Evolutionary conservation across 257 asterid genomes (phyloP).

Genomic region (Jaltomata sinuosa): DNA sequence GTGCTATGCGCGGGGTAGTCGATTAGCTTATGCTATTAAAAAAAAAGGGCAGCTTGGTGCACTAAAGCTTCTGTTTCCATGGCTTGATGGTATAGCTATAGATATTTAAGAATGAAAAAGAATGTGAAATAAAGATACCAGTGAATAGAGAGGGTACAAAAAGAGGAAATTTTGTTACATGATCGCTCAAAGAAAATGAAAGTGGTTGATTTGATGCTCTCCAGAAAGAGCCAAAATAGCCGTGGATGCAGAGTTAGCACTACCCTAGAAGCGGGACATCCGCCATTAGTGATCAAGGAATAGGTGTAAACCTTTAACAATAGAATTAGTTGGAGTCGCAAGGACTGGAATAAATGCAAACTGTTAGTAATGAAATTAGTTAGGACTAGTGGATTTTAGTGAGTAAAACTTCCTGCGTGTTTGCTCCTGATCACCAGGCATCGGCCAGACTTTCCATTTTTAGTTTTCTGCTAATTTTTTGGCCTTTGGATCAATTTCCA

Average conservation of each 20-base stretch:
- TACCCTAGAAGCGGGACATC: too few species aligned
- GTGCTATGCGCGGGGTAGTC: too few species aligned
- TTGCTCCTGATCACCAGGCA: neutral
- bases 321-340: neutral
- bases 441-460: neutral
- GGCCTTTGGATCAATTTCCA: neutral
- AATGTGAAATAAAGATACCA: neutral
- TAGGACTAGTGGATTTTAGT: neutral
- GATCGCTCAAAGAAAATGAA: too few species aligned
- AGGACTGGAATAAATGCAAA: neutral
- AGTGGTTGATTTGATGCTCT: too few species aligned
- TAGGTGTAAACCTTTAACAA: neutral
- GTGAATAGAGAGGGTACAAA: neutral
- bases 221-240: too few species aligned
- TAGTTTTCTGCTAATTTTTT: neutral
- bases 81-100: neutral
- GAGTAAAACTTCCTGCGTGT: neutral
- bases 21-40: too few species aligned
- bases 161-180: neutral
- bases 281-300: too few species aligned
- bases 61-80: too few species aligned
- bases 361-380: neutral
- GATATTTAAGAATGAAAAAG: neutral
- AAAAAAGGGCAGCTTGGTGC: too few species aligned
- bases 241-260: too few species aligned